Percentiles rank a stretch among this genome's conserved stretches.
These are phyloP conservation scores for Cryptosporidium andersoni DNA, from an alignment of 169 alveolate genomes.

Conservation along the genomic window DNA sequence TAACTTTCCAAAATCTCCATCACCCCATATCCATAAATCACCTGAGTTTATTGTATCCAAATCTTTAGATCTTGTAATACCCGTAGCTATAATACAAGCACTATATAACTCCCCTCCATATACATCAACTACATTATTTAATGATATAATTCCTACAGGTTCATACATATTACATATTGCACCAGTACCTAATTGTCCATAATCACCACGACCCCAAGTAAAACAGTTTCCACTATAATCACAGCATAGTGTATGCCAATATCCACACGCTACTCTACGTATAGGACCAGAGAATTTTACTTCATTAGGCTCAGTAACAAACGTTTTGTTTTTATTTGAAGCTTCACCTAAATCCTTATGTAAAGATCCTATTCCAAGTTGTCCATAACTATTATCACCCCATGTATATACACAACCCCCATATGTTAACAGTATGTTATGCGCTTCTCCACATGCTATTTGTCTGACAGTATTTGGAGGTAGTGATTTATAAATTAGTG, in stretches of 20 bases:
- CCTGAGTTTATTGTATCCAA: constrained; percentile 76
- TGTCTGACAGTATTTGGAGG: constrained; percentile 62
- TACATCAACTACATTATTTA: constrained; percentile 82
- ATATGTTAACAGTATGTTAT: constrained; percentile 70
- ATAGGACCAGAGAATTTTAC: constrained; percentile 43
- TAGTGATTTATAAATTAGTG: not conserved
- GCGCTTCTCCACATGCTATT: constrained; percentile 77
- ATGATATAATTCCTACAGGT: constrained; percentile 79
- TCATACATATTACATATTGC: constrained; percentile 77
- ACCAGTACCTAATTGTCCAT: constrained; percentile 75
- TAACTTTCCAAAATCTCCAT: constrained; percentile 86
- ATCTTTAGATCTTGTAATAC: constrained; percentile 9
- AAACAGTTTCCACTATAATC: constrained; percentile 42
- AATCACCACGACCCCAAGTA: constrained; percentile 69
- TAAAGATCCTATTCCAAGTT: constrained; percentile 70
- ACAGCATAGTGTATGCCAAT: constrained; percentile 52
- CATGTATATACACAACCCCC: constrained; percentile 73
- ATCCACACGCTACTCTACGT: constrained; percentile 45
- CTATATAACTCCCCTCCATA: constrained; percentile 86
- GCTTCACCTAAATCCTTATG: not conserved
- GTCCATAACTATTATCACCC: constrained; percentile 79
- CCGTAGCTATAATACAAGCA: constrained; percentile 79
- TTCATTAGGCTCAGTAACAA: constrained; percentile 16
- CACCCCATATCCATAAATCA: constrained; percentile 85
- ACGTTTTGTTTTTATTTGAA: constrained; percentile 2